Evolutionary conservation across 1,139 yeast species (phyloP), one percentile per base, ranked within the genome.

Genomic region (Suhomyces bokatorum): DNA sequence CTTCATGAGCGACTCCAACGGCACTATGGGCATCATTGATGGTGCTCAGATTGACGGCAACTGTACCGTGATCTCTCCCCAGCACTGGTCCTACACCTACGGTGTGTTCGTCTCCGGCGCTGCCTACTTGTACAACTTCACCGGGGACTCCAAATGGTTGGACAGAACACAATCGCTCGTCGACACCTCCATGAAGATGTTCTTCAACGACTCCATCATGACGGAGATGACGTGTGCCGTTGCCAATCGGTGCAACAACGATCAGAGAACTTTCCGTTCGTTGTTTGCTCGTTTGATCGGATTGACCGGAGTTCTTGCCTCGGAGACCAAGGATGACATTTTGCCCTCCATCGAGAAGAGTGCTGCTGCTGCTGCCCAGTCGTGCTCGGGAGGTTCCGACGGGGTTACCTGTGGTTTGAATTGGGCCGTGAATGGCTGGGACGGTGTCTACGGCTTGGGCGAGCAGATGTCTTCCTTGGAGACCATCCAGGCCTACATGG

Each of bases 401-500:
- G 89, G 90, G 12, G 88, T 86, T 58, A 90, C 97, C 0, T 91
- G 98, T 71, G 97, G 97, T 34, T 63, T 81, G 47, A 77, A 85
- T 59, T 91, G 98, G 98, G 69, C 78, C 27, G 71, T 66, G 38
- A 51, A 60, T 2, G 78, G 79, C n/a, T 91, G 90, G 86, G 98
- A 91, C 64, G 85, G 83, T 3, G 62, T 56, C 40, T 90, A 79
- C 56, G 98, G 98, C n/a, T 75, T 91, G 33, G 98, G 98, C 51
- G 97, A 91, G 66, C 97, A 91, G 64, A 87, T 91, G 87, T 66
- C 82, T 39, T 96, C 97, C 0, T 70, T 90, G 46, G 97, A 90
- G 62, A 81, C 80, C 4, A 77, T 90, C 59, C 86, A 83, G 53
- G 83, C 78, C 53, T 72, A 85, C 43, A 69, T 82, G 59, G 80